A percentile compares a stretch with the other conserved stretches of the same genome.
phyloP scores from a whole-genome alignment of 2,329 filamentous ascomycete genomes.

The Nigrograna mackinnonii region DNA sequence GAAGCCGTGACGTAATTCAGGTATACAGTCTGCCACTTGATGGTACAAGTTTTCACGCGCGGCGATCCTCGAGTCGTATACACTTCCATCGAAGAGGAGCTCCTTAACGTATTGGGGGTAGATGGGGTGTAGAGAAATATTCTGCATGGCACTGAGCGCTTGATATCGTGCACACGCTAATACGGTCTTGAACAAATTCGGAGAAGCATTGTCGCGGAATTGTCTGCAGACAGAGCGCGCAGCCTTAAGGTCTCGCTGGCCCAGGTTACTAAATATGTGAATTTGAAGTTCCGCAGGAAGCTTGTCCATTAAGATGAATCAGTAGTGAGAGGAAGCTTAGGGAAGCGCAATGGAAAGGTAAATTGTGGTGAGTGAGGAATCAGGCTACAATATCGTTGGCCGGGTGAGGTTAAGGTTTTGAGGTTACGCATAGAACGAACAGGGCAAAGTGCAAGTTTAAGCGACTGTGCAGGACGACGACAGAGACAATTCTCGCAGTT shows the following conservation, averaged over 20 bases:
- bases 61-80: constrained; percentile 20
- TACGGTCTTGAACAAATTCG: constrained; percentile 24
- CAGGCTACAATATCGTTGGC: too few relatives aligned
- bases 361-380: constrained; percentile 2
- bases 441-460: too few relatives aligned
- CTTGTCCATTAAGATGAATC: too few relatives aligned
- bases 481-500: too few relatives aligned
- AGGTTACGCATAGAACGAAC: too few relatives aligned
- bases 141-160: constrained; percentile 30
- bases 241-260: constrained; percentile 23
- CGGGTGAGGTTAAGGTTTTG: too few relatives aligned
- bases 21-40: neutral
- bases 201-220: constrained; percentile 26
- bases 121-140: constrained; percentile 22
- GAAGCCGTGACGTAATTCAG: constrained; percentile 9
- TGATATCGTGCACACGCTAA: constrained; percentile 31
- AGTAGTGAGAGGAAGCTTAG: neutral
- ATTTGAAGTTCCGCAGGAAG: constrained; percentile 34
- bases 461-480: too few relatives aligned
- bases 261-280: constrained; percentile 27
- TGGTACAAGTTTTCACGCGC: constrained; percentile 10
- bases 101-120: constrained; percentile 31
- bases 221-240: constrained; percentile 20
- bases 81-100: constrained; percentile 34
- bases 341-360: neutral